Evolutionary conservation across 768 basidiomycete species (phyloP).

Genomic region (Boletus rubroflammeus): DNA sequence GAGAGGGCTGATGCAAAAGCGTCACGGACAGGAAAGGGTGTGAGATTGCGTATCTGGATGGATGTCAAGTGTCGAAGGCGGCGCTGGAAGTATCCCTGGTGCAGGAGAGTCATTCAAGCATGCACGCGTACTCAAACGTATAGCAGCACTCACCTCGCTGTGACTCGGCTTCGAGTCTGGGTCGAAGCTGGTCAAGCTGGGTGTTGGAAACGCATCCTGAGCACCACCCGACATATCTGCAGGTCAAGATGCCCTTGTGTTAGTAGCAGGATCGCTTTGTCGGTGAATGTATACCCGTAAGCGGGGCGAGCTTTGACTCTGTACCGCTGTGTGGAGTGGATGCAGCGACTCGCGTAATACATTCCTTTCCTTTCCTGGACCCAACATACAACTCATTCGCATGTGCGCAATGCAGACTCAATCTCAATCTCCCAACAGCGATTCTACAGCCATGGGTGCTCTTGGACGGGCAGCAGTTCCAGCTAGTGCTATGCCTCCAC

Average conservation of each 20-base stretch:
- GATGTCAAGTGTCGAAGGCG: constrained; percentile 71
- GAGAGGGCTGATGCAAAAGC: constrained; percentile 66
- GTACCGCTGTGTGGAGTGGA: background rate
- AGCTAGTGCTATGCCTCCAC: constrained; percentile 45
- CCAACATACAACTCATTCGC: background rate
- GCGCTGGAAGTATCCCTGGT: constrained; percentile 42
- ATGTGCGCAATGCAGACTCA: constrained; percentile 43
- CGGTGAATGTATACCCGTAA: constrained; percentile 1
- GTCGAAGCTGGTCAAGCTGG: constrained; percentile 15
- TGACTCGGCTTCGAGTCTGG: constrained; percentile 7
- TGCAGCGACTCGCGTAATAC: background rate
- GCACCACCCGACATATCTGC: constrained; percentile 21
- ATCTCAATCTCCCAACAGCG: constrained; percentile 29
- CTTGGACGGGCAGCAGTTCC: constrained; percentile 28
- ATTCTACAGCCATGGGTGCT: constrained; percentile 5
- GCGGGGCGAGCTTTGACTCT: background rate
- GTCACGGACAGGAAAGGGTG: constrained; percentile 81
- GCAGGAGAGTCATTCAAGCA: background rate
- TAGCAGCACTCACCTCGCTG: constrained; percentile 14
- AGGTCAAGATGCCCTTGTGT: background rate
- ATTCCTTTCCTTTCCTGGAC: constrained; percentile 29
- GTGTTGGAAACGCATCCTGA: constrained; percentile 15
- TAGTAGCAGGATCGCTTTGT: background rate
- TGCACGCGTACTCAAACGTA: background rate
- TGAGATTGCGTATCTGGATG: constrained; percentile 75